Evolutionary conservation across 257 asterid species (phyloP), one percentile per base, ranked within the genome.

Genomic region (Salvia splendens): DNA sequence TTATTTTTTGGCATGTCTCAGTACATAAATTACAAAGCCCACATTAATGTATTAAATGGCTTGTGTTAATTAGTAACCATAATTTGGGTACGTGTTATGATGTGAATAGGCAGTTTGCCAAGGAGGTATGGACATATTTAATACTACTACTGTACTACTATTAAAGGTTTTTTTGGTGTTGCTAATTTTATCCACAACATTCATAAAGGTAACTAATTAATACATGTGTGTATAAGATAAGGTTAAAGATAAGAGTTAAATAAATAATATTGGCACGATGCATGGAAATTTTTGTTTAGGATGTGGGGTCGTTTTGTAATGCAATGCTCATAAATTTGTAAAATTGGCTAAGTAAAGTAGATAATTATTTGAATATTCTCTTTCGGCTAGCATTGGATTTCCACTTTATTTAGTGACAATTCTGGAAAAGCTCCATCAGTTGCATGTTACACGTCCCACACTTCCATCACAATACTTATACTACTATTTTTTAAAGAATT

Each of bases 381-480:
- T 8, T 54, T 33, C 33, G 42, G 38, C 38, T 33, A 33, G 36
- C 9, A 49, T 42, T 59, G 12, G 72, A 78, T 51, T 60, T 67
- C 75, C 77, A 74, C 80, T 38, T 52, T 74, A 43, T 46, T 28
- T 51, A 57, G 80, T 55, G 82, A 73, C 64, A 8, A 40, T 40
- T 46, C 16, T 54, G 36, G 65, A 17, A 65, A 72, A 50, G 73
- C 61, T 54, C 48, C 38, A 69, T 66, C 48, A 67, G 9, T 68
- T 63, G 71, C 74, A 67, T 68, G 59, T 55, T 50, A 48, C 58
- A 57, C 14, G 57, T 24, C 68, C 20, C 51, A 48, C 24, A 64
- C 47, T 62, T 66, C 12, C 15, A 28, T 41, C 75, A 61, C 45
- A 6, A 47, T 47, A 47, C 3, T 5, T 5, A 40, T 40, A 40